These are phyloP conservation scores for Sedum album DNA, from an alignment of 164 flowering plant species.

Conservation along the genomic window DNA sequence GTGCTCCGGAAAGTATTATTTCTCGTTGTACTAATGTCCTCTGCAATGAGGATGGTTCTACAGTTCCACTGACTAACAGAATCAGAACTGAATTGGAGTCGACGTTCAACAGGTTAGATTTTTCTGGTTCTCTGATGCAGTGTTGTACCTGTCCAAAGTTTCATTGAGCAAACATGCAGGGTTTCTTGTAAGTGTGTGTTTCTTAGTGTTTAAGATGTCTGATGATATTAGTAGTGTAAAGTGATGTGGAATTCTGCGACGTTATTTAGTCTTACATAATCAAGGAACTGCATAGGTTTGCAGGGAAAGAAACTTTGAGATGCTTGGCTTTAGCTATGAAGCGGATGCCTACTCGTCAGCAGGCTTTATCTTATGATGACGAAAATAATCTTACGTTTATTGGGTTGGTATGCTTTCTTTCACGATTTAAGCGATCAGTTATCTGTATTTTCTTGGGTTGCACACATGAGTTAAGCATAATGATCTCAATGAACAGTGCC, in stretches of 20 bases:
- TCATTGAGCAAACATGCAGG: background rate
- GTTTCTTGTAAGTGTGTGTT: background rate
- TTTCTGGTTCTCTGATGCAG: background rate
- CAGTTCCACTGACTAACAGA: slow-evolving; percentile 49
- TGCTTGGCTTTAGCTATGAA: slow-evolving; percentile 89
- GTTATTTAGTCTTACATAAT: background rate
- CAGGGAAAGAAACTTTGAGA: slow-evolving; percentile 87
- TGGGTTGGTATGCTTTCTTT: slow-evolving; percentile 89
- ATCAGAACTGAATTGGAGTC: slow-evolving; percentile 63
- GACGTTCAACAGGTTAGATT: slow-evolving; percentile 61
- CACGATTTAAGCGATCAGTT: background rate
- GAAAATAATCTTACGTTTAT: slow-evolving; percentile 90
- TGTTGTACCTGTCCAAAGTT: background rate
- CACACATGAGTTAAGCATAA: background rate
- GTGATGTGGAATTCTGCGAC: background rate
- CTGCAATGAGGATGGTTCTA: slow-evolving; percentile 86
- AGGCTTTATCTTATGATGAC: slow-evolving; percentile 61
- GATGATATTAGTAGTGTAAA: background rate
- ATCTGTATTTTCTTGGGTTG: background rate
- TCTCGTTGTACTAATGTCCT: slow-evolving; percentile 71
- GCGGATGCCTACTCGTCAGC: slow-evolving; percentile 66
- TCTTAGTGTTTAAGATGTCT: too few species aligned
- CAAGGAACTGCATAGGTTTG: slow-evolving; percentile 38
- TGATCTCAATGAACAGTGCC: background rate
- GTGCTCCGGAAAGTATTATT: slow-evolving; percentile 96